Base-by-base conservation (phyloP, 495 filamentous ascomycete genomes). In the Schizothecium vesticola region DNA sequence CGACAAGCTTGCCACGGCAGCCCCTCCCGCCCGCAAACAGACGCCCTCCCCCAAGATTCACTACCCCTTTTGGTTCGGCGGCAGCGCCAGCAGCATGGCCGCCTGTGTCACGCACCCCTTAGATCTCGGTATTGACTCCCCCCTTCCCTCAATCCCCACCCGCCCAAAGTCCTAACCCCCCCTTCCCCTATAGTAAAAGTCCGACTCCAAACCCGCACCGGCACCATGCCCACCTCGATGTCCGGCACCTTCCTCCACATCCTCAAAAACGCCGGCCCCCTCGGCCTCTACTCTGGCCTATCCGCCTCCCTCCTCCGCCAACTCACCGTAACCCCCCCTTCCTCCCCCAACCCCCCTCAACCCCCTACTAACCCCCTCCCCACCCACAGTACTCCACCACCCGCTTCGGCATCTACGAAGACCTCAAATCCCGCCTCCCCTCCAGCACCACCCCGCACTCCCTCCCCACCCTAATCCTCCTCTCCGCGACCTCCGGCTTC, bases 51-150 rank as follows among this genome's bases (percentile, higher is more conserved):
- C 43, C 7, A 29, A 67, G 21, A 59, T 69, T 43, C 68, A 69
- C 69, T 92, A 92, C 77, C 91, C 91, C 29, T 95, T 97, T 81
- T 97, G 94, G 94, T 96, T 97, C 79, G 94, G 94, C 55, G 94
- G 94, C 24, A 94, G 90, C 74, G 92, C 94, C 22, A 93, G 90
- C 70, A 94, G 91, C 77, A 89, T 96, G 81, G 93, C 94, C 43
- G 94, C 94, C 12, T 88, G 87, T 70, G 88, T 96, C 24, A 97
- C 94, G 33, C 94, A 97, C 82, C 94, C 94, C 28, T 82, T 97
- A 72, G 92, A 96, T 86, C 83, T 91, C 56, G 84, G 90, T 92
- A 81, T 73, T 87, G 81, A 29, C 61, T 29, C 24, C 59, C 29
- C 8, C 5, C 59, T 43, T 43, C 63, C 29, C 63, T 28, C 19